Evolutionary conservation across 1,284 basidiomycete species (phyloP).

Genomic region (Sporisorium reilianum): DNA sequence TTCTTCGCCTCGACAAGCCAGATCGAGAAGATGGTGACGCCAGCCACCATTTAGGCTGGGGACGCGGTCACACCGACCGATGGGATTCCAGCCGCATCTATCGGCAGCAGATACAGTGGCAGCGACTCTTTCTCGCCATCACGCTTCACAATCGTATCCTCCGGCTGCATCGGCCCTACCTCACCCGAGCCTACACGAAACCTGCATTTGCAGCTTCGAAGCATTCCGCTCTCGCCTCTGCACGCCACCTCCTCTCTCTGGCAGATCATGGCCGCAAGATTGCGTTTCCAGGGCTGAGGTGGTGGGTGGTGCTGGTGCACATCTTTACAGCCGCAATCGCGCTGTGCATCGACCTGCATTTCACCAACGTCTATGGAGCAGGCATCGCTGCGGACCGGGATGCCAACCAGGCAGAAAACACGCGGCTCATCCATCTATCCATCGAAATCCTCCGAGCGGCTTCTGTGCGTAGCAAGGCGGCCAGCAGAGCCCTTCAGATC

Average conservation of each 20-base stretch:
- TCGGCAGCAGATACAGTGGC: conserved; percentile 8
- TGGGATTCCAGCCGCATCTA: conserved; percentile 2
- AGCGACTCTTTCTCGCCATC: conserved; percentile 6
- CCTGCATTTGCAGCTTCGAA: conserved; percentile 1
- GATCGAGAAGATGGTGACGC: not conserved
- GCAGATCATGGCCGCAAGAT: not conserved
- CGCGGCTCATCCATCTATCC: not conserved
- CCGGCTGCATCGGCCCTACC: conserved; percentile 4
- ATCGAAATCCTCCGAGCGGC: not conserved
- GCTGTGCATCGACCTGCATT: conserved; percentile 6
- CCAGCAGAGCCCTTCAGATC: conserved; percentile 7
- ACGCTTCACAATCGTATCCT: conserved; percentile 6
- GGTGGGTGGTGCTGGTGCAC: conserved; percentile 7
- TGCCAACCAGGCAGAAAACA: not conserved
- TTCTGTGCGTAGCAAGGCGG: not conserved
- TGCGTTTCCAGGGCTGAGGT: not conserved
- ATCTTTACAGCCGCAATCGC: conserved; percentile 6
- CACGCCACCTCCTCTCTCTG: conserved; percentile 5
- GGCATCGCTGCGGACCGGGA: not conserved
- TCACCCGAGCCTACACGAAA: conserved; percentile 1
- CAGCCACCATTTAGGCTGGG: conserved; percentile 1
- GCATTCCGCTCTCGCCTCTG: conserved; percentile 2
- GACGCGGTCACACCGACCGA: not conserved
- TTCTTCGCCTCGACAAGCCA: conserved; percentile 10
- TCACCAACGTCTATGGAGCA: conserved; percentile 2